Evolutionary conservation across 495 filamentous ascomycete genomes (phyloP), one percentile per base, ranked within the genome.

Genomic region (Saxophila tyrrhenica): DNA sequence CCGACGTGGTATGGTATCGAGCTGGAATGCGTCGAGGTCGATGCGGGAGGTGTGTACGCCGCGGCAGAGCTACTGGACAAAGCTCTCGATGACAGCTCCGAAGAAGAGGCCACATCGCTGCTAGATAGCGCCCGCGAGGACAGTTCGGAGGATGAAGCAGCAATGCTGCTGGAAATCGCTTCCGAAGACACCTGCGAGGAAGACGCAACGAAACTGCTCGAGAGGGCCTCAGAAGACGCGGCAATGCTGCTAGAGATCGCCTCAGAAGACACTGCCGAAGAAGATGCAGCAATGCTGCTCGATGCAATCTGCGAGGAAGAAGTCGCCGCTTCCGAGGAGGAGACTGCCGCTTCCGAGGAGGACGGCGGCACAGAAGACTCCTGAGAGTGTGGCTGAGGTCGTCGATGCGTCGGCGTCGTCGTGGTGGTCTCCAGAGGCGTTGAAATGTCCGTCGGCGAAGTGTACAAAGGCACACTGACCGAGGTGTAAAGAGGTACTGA

Each of bases 81-180:
- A 5, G 13, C 29, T 13, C 13, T 35, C 5, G 29, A 35, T 13
- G 29, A 35, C 7, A 35, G 7, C 5, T 35, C 29, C 7, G 29
- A 35, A 7, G 29, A 13, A 7, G 29, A 35, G 29, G 29, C 5
- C 29, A 13, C 29, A 5, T 5, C 29, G 35, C 32, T 39, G 29
- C 43, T 42, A 13, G 41, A 20, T 5, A 35, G 13, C 29, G 13
- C 29, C 51, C 5, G 50, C 55, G 2, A 50, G 23, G 21, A 57
- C 39, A 32, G 48, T 62, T 21, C n/a, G 21, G 49, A 52, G 13
- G 55, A 5, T 17, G 23, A 24, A 55, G 25, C 46, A 50, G 39
- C 17, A 38, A 48, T 38, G 16, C 9, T 48, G 11, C 2, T 45
- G 17, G 19, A 39, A 39, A 54, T 16, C 9, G 48, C 22, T 19